phyloP scores from a whole-genome alignment of 192 early-diverging fungal species.

The Rhizophlyctis rosea region DNA sequence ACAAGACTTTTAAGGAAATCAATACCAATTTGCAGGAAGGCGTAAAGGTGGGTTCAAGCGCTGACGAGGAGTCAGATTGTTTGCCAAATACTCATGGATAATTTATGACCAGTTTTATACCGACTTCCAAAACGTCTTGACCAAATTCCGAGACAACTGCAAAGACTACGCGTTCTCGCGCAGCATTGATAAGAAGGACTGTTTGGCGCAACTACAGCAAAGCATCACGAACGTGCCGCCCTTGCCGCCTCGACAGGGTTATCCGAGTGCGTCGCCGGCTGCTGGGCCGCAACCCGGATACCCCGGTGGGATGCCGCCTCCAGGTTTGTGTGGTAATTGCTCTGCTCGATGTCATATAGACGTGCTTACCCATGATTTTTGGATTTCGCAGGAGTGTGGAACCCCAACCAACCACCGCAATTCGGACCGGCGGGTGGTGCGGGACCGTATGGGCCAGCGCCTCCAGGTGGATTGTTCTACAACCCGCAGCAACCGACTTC shows the following conservation, averaged over 20 bases:
- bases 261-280: no score
- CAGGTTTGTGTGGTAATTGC: not conserved
- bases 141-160: constrained; percentile 58
- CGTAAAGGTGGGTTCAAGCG: constrained; percentile 52
- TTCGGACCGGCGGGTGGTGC: no score
- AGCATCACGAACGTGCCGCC: not conserved
- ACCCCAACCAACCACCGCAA: constrained; percentile 6
- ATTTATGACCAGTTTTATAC: constrained; percentile 57
- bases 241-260: not conserved
- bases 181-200: constrained; percentile 62
- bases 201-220: constrained; percentile 17
- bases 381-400: constrained; percentile 15
- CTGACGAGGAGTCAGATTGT: no score
- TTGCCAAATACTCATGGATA: not conserved
- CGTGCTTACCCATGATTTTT: not conserved
- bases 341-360: not conserved
- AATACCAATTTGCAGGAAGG: constrained; percentile 76
- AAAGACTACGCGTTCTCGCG: constrained; percentile 69
- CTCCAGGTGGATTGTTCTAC: no score
- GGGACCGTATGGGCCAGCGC: no score
- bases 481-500: no score
- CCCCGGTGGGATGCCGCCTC: no score
- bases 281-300: no score
- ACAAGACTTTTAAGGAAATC: constrained; percentile 71
- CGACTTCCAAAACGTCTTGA: constrained; percentile 63